A percentile compares a stretch with the other conserved stretches of the same genome.
Evolutionary conservation across 208 protist species (phyloP).

Genomic region (Trypanosomatidae sp.): DNA sequence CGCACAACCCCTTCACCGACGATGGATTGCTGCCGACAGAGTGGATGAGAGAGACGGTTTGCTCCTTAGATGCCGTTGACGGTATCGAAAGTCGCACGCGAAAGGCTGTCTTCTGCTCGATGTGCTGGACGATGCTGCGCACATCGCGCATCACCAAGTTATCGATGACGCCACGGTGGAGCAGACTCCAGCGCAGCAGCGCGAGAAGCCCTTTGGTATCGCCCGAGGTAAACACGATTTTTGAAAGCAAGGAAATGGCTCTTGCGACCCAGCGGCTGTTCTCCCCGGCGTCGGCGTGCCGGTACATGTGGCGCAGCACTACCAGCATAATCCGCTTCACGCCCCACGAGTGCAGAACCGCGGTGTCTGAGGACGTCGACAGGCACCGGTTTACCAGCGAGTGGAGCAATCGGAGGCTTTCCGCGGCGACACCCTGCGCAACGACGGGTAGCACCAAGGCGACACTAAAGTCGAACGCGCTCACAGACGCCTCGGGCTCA

Average conservation of each 20-base stretch:
- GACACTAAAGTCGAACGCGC: slow-evolving; percentile 67
- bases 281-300: slow-evolving; percentile 11
- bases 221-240: slow-evolving; percentile 56
- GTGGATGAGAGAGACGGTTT: slow-evolving; percentile 48
- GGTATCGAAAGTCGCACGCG: slow-evolving; percentile 58
- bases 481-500: slow-evolving; percentile 31
- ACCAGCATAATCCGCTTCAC: slow-evolving; percentile 55
- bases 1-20: slow-evolving; percentile 34
- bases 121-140: slow-evolving; percentile 32
- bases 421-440: slow-evolving; percentile 30
- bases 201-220: slow-evolving; percentile 53
- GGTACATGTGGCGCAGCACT: slow-evolving; percentile 55
- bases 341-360: slow-evolving; percentile 62
- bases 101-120: slow-evolving; percentile 36
- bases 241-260: slow-evolving; percentile 56
- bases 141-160: slow-evolving; percentile 30
- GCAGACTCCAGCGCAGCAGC: slow-evolving; percentile 56
- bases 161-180: slow-evolving; percentile 21
- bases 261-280: slow-evolving; percentile 39
- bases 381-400: slow-evolving; percentile 59
- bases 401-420: slow-evolving; percentile 57
- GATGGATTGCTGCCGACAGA: slow-evolving; percentile 19
- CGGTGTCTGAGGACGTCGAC: slow-evolving; percentile 19
- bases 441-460: slow-evolving; percentile 42
- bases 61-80: slow-evolving; percentile 29